Evolutionary conservation across 106 monocot species (phyloP).

Genomic region (Narthecium ossifragum): DNA sequence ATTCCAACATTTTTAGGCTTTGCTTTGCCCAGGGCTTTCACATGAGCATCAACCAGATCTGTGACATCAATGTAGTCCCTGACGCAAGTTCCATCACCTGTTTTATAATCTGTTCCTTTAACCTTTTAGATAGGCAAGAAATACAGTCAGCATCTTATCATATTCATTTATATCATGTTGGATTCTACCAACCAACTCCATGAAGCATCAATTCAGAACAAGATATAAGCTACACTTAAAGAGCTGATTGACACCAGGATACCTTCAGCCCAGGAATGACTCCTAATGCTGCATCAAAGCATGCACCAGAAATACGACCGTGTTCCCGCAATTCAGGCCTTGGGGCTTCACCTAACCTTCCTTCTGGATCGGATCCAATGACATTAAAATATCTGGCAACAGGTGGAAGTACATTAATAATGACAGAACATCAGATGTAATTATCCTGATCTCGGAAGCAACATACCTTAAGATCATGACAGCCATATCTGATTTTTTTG

Average conservation of each 20-base stretch:
- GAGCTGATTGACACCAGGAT: not conserved
- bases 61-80: constrained; percentile 18
- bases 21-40: constrained; percentile 11
- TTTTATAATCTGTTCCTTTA: constrained; percentile 13
- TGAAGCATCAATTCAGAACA: not conserved
- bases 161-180: too few relatives aligned
- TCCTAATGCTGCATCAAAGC: constrained; percentile 17
- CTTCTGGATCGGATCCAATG: constrained; percentile 16
- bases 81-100: constrained; percentile 14
- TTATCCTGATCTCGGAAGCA: not conserved
- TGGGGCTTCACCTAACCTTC: constrained; percentile 12
- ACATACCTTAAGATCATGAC: constrained; percentile 13
- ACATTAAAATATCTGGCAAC: constrained; percentile 14
- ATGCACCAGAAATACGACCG: constrained; percentile 17
- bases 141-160: not conserved
- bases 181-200: too few relatives aligned
- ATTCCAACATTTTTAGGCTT: constrained; percentile 10
- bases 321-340: constrained; percentile 14
- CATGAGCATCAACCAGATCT: constrained; percentile 16
- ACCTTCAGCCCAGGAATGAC: constrained; percentile 17
- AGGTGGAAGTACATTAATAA: not conserved
- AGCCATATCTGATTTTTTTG: constrained; percentile 10
- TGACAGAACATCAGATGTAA: not conserved
- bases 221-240: not conserved
- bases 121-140: constrained; percentile 1